Percentiles rank a stretch among this genome's conserved stretches.
Conservation (phyloP, 176 grass and related monocot species). For the Neostapfia colusana region DNA sequence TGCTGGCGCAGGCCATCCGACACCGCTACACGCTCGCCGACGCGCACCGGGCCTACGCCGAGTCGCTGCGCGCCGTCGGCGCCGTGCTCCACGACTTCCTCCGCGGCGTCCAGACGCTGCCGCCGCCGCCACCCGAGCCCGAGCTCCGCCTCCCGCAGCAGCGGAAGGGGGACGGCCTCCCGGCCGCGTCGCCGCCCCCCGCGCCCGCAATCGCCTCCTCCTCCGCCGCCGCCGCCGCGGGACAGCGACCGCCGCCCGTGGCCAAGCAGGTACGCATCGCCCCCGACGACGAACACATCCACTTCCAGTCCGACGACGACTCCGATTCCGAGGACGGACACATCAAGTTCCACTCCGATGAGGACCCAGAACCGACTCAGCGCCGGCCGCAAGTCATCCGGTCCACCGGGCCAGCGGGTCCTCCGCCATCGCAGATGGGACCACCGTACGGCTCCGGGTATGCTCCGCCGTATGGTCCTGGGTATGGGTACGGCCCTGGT, state of each 20-base stretch:
- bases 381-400: slow-evolving; percentile 30
- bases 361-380: slow-evolving; percentile 33
- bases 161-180: slow-evolving; percentile 68
- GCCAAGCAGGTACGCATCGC: slow-evolving; percentile 52
- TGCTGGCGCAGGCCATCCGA: slow-evolving; percentile 66
- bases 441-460: slow-evolving; percentile 40
- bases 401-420: not conserved
- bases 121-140: slow-evolving; percentile 48
- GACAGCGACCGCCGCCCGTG: slow-evolving; percentile 3
- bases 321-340: slow-evolving; percentile 53
- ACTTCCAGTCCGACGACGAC: slow-evolving; percentile 59
- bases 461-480: slow-evolving; percentile 21
- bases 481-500: slow-evolving; percentile 2
- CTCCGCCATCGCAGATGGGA: slow-evolving; percentile 23
- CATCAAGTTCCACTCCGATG: slow-evolving; percentile 71
- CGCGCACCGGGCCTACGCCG: slow-evolving; percentile 73
- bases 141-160: slow-evolving; percentile 59
- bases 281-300: slow-evolving; percentile 59
- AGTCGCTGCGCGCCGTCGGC: slow-evolving; percentile 56
- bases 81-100: slow-evolving; percentile 59
- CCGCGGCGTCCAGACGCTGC: slow-evolving; percentile 43
- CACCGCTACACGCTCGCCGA: slow-evolving; percentile 83
- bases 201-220: slow-evolving; percentile 27
- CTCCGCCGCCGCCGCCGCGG: slow-evolving; percentile 8
- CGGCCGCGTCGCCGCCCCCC: slow-evolving; percentile 32